These are phyloP conservation scores for Ophiostoma tasmaniense DNA, from an alignment of 2,329 filamentous ascomycete genomes.

Conservation along the genomic window DNA sequence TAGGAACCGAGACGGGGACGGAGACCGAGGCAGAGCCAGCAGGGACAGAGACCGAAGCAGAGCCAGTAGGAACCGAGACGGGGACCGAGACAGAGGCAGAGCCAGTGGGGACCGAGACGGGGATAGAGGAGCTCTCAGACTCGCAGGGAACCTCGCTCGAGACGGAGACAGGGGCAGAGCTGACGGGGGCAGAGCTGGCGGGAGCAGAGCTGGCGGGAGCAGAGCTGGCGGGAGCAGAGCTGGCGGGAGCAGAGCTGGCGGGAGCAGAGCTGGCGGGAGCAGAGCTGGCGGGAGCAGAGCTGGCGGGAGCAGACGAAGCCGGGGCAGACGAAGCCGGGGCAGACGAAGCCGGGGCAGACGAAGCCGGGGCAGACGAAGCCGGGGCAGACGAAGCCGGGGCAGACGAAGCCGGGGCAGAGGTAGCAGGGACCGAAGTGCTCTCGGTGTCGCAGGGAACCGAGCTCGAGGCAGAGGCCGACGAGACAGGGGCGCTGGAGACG, in stretches of 20 bases:
- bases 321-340: background rate
- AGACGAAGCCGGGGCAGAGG: background rate
- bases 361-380: background rate
- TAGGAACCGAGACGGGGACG: background rate
- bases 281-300: background rate
- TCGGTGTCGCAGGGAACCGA: background rate
- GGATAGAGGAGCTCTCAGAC: background rate
- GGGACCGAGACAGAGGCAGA: background rate
- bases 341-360: background rate
- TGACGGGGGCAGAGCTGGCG: background rate
- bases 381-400: background rate
- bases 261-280: background rate
- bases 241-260: background rate
- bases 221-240: background rate
- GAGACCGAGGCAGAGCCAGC: background rate
- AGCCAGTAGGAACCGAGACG: background rate
- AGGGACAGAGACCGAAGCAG: background rate
- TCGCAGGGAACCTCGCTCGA: constrained; percentile 4
- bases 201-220: background rate
- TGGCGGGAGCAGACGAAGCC: background rate
- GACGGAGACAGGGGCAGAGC: constrained; percentile 3
- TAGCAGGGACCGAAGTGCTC: background rate
- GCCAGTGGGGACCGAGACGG: background rate
- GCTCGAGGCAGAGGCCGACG: background rate
- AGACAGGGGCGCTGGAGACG: background rate